Conservation (phyloP, 169 alveolate species). For the Condylostoma magnum region DNA sequence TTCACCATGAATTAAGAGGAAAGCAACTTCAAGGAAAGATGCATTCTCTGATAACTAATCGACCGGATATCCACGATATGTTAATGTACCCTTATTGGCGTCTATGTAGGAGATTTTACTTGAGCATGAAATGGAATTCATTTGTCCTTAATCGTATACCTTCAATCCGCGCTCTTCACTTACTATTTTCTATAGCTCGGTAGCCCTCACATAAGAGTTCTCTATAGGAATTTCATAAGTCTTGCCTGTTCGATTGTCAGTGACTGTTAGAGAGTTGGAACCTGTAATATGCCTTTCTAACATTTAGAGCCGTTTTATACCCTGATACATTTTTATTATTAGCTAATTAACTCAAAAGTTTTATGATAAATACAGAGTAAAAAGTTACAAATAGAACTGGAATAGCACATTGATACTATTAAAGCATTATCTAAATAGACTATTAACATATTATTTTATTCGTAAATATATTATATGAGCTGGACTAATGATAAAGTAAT, state of each 20-base stretch:
- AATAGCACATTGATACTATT: no score
- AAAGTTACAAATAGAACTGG: no score
- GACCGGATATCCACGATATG: slow-evolving; percentile 87
- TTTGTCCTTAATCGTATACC: slow-evolving; percentile 85
- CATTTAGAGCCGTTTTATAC: background rate
- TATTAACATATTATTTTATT: no score
- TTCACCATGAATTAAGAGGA: slow-evolving; percentile 79
- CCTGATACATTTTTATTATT: no score
- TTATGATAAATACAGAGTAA: no score
- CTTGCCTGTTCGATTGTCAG: slow-evolving; percentile 36
- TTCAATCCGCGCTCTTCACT: slow-evolving; percentile 56
- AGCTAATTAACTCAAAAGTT: no score
- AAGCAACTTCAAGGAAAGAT: slow-evolving; percentile 78
- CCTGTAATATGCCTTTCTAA: slow-evolving; percentile 4
- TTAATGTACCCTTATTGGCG: slow-evolving; percentile 86
- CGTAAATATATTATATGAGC: no score
- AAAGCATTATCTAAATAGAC: no score
- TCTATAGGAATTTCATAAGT: slow-evolving; percentile 40
- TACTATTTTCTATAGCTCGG: slow-evolving; percentile 66
- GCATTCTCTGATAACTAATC: slow-evolving; percentile 82
- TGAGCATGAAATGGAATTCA: slow-evolving; percentile 76
- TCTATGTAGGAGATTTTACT: slow-evolving; percentile 82
- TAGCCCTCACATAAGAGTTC: slow-evolving; percentile 64
- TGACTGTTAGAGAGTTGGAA: slow-evolving; percentile 14
- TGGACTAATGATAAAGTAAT: no score